These are phyloP conservation scores for Penicillium angulare DNA, from an alignment of 495 filamentous ascomycete species.

Conservation along the genomic window DNA sequence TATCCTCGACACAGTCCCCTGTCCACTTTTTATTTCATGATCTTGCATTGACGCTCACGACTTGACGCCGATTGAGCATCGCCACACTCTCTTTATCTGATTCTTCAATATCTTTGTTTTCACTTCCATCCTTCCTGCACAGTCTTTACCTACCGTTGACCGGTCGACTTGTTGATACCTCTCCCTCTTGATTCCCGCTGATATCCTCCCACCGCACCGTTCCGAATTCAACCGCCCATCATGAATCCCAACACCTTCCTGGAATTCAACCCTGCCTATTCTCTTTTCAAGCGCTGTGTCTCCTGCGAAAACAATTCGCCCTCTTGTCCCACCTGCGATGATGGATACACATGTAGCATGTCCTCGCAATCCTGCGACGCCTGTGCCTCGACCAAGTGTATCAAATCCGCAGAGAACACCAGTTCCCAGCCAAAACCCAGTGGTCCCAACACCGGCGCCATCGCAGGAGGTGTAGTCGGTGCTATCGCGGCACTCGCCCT, in stretches of 20 bases:
- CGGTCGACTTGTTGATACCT: conserved; percentile 23
- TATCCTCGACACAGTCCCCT: not conserved
- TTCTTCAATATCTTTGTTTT: not conserved
- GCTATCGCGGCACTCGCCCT: conserved; percentile 67
- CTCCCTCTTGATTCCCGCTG: conserved; percentile 2
- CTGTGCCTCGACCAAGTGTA: conserved; percentile 63
- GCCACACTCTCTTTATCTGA: conserved; percentile 32
- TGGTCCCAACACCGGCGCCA: conserved; percentile 70
- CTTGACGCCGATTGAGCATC: conserved; percentile 42
- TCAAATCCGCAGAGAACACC: conserved; percentile 27
- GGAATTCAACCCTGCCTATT: conserved; percentile 27
- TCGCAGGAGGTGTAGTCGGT: conserved; percentile 81
- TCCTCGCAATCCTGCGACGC: conserved; percentile 51
- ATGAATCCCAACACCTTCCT: conserved; percentile 20
- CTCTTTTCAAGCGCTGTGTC: conserved; percentile 49
- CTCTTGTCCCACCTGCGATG: conserved; percentile 49
- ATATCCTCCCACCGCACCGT: not conserved
- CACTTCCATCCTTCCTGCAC: conserved; percentile 2
- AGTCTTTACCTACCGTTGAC: conserved; percentile 25
- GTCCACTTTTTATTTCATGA: conserved; percentile 23
- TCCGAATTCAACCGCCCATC: conserved; percentile 15
- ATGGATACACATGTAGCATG: conserved; percentile 55
- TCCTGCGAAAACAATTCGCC: conserved; percentile 42
- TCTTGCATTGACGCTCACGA: conserved; percentile 36
- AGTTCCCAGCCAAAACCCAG: conserved; percentile 14